Evolutionary conservation across 228 moss, liverwort and hornwort species (phyloP).

Genomic region (Sphagnum magellanicum): DNA sequence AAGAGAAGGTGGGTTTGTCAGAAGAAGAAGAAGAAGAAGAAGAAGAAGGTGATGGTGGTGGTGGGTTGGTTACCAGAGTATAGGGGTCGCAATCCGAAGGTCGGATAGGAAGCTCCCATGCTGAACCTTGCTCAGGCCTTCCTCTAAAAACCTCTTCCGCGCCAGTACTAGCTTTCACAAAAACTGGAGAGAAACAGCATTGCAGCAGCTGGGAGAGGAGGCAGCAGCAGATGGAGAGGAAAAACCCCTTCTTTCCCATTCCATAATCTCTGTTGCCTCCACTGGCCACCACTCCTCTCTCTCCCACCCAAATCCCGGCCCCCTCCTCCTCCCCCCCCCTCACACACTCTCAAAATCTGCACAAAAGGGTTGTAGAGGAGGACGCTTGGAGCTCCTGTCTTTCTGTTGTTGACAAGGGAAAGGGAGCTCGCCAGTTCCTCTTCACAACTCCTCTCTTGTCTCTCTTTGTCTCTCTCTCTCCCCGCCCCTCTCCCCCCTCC

Average conservation of each 20-base stretch:
- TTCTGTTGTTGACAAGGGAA: neutral
- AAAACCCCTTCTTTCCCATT: conserved; percentile 3
- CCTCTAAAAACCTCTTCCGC: conserved; percentile 25
- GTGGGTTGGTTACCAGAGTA: conserved; percentile 20
- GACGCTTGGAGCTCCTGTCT: no score
- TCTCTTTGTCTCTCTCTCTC: no score
- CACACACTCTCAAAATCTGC: neutral
- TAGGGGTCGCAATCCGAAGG: conserved; percentile 21
- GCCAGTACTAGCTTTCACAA: conserved; percentile 7
- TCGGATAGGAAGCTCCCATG: conserved; percentile 28
- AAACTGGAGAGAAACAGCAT: conserved; percentile 10
- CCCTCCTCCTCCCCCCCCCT: neutral
- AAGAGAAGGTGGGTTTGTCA: no score
- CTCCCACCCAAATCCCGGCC: neutral
- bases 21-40: no score
- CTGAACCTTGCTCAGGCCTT: conserved; percentile 22
- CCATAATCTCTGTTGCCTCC: conserved; percentile 11
- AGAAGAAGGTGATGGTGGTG: no score
- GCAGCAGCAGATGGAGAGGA: no score
- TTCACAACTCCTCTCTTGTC: no score
- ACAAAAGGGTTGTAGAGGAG: no score
- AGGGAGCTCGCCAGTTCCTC: neutral
- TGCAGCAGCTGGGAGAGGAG: neutral
- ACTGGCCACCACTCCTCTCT: neutral
- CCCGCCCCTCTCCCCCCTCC: accelerated